Evolutionary conservation across 768 basidiomycete species (phyloP).

Genomic region (Lentinula edodes): DNA sequence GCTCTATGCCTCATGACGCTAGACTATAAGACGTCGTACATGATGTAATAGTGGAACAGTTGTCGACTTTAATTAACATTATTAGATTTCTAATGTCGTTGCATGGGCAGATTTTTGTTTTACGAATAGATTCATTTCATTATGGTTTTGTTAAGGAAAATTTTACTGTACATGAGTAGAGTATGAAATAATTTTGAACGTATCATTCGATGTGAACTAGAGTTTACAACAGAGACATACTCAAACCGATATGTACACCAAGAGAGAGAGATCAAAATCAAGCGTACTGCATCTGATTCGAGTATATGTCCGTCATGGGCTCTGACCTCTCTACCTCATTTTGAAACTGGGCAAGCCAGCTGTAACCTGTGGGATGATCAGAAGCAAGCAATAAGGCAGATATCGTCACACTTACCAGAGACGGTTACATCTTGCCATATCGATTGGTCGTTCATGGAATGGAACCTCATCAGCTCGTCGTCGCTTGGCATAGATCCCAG

Average conservation of each 20-base stretch:
- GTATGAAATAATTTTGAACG: neutral
- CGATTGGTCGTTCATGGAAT: constrained; percentile 47
- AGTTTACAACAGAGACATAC: neutral
- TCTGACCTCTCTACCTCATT: constrained; percentile 28
- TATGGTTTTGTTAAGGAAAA: too few species aligned
- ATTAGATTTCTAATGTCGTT: too few species aligned
- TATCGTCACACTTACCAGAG: constrained; percentile 37
- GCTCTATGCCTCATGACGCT: constrained; percentile 67
- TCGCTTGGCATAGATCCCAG: constrained; percentile 27
- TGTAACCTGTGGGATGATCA: constrained; percentile 21
- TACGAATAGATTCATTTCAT: too few species aligned
- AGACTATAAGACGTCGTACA: constrained; percentile 37
- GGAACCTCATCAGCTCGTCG: constrained; percentile 53
- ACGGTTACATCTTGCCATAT: constrained; percentile 51
- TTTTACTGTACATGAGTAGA: too few species aligned
- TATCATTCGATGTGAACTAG: neutral
- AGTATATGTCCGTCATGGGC: neutral
- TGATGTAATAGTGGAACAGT: neutral
- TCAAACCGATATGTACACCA: neutral
- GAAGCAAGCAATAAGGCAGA: neutral
- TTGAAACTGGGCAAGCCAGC: constrained; percentile 36
- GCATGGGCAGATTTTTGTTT: too few species aligned
- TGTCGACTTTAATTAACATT: too few species aligned
- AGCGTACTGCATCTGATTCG: constrained; percentile 3
- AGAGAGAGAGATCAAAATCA: neutral